Base-by-base conservation (phyloP, 2,329 filamentous ascomycete genomes). In the Aspergillus pseudoviridinutans region DNA sequence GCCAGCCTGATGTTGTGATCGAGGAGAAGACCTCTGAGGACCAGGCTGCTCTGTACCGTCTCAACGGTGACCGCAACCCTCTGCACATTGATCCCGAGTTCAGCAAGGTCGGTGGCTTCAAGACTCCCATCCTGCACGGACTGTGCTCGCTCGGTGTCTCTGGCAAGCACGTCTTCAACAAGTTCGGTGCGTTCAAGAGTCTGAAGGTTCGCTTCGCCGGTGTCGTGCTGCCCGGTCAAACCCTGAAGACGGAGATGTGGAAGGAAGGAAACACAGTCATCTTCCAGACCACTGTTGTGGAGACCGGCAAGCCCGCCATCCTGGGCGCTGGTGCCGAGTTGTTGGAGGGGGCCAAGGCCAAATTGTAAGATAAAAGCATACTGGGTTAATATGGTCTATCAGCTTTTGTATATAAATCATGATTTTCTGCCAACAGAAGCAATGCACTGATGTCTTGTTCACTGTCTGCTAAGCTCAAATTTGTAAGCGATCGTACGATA, bases 51-150 rank as follows among this genome's bases (percentile, higher is more conserved):
- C 77, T 99, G 56, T 99, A 99, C 83, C 87, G 94, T 42, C 81
- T 99, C 54, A 94, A 90, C 67, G 94, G 94, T 51, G 94, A 99
- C 77, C 88, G 93, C 72, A 97, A 99, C 81, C 94, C 94, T 14
- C 86, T 99, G 1, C 94, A 99, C 79, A 89, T 99, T 61, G 94
- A 99, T 75, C 94, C 94, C 1, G 84, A 86, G 51, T 97, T 99
- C 77, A 91, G 91, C 78, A 94, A 94, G 80, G 87, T 96, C 67
- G 94, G 93, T 58, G 94, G 94, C 58, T 99, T 99, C 86, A 89
- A 94, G 78, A 85, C 81, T 28, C 94, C 94, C 12, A 99, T 99
- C 72, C 82, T 99, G 54, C 94, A 99, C 80, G 94, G 94, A n/a
- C 85, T 99, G 41, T 96, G 92, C 84, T 94, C 87, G 73, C 93